Evolutionary conservation across 768 basidiomycete genomes (phyloP).

Genomic region (Boletellus sp.): DNA sequence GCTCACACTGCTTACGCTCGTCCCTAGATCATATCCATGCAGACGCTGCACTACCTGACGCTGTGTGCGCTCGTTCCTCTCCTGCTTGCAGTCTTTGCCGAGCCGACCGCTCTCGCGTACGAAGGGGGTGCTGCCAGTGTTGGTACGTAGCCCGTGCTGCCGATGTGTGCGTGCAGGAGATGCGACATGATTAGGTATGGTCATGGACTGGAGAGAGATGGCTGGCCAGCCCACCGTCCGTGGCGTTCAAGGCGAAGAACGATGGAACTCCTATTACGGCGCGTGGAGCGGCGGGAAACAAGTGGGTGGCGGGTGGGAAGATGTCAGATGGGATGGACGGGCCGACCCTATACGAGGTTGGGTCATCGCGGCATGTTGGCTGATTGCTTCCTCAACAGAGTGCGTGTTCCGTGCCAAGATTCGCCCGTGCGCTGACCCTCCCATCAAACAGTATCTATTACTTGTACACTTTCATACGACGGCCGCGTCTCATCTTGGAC

Average conservation of each 20-base stretch:
- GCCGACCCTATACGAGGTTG: conserved; percentile 82
- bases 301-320: conserved; percentile 53
- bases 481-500: conserved; percentile 93
- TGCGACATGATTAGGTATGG: conserved; percentile 53
- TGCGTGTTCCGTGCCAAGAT: conserved; percentile 43
- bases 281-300: conserved; percentile 81
- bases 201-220: conserved; percentile 99
- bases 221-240: conserved; percentile 77
- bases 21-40: conserved; percentile 83
- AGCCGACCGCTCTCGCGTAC: conserved; percentile 61
- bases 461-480: conserved; percentile 81
- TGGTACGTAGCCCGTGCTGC: conserved; percentile 42
- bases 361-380: conserved; percentile 87
- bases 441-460: conserved; percentile 55
- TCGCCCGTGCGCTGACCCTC: conserved; percentile 8
- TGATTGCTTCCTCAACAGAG: conserved; percentile 80
- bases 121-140: conserved; percentile 80
- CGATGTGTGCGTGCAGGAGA: neutral
- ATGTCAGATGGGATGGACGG: conserved; percentile 59
- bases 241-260: conserved; percentile 56
- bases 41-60: conserved; percentile 91
- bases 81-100: conserved; percentile 70
- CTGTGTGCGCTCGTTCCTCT: conserved; percentile 81
- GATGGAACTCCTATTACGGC: conserved; percentile 65
- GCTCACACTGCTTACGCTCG: neutral